Base-by-base conservation (phyloP, 805 yeast genomes). In the Cyberlindnera japonica region DNA sequence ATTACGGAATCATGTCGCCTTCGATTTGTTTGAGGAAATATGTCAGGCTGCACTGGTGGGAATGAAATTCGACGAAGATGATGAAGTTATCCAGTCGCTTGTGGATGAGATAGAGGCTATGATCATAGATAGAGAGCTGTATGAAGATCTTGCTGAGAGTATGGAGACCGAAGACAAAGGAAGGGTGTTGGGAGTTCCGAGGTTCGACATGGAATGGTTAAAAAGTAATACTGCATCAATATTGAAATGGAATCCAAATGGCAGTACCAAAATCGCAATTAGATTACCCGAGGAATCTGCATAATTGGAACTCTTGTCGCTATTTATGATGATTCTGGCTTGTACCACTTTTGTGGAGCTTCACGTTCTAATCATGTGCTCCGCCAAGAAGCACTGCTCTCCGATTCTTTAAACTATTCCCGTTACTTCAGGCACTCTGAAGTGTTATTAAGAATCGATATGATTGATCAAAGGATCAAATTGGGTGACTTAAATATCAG, bases 181-280 rank as follows among this genome's bases (percentile, higher is more conserved):
- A n/a, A n/a, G 42, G 15, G 30, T 33, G 32, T 30, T 43, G n/a
- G 42, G 42, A 6, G 35, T 42, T 6, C 40, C 40, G 8, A 28
- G 29, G 18, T 17, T 37, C 13, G 45, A 42, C 19, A 25, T 28
- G 6, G 41, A 37, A 2, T 12, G 6, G 7, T 14, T 37, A 5
- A 8, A 18, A 14, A 16, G 16, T 11, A 28, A 20, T 9, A 21
- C 25, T 14, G 20, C 26, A 12, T 28, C 27, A 6, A 11, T 36
- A 2, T 14, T 40, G 16, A 19, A 16, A 5, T 36, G 37, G 37
- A 18, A 20, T 14, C 15, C n/a, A 2, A 14, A 32, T 20, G 36
- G 35, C 2, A 28, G 15, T 15, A 33, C 44, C 7, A 14, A 4
- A 21, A 21, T 42, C n/a, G 34, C 29, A n/a, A 24, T 42, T 12